These are phyloP conservation scores for Euphrasia confusa DNA, from an alignment of 257 asterid species.

Conservation along the genomic window DNA sequence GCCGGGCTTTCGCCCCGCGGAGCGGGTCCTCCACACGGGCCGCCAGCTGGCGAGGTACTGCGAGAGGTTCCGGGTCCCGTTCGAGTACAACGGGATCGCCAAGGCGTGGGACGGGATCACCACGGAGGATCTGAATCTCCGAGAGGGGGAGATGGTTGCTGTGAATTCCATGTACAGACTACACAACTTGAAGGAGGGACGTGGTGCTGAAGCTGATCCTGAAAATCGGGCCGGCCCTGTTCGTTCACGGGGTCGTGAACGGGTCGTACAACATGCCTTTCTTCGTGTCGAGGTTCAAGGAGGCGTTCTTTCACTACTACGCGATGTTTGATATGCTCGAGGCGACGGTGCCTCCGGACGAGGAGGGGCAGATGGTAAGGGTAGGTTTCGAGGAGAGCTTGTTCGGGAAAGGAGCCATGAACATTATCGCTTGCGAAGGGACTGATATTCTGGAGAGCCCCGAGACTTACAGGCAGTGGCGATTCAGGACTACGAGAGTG, in stretches of 20 bases:
- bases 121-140: constrained; percentile 34
- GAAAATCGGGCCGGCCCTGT: constrained; percentile 38
- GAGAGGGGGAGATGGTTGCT: constrained; percentile 31
- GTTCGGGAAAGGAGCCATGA: constrained; percentile 34
- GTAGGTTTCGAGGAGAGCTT: constrained; percentile 32
- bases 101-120: constrained; percentile 44
- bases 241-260: constrained; percentile 35
- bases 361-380: constrained; percentile 20
- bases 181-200: constrained; percentile 41
- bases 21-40: constrained; percentile 41
- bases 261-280: constrained; percentile 48
- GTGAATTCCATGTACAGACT: constrained; percentile 37
- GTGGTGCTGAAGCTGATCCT: constrained; percentile 33
- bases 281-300: constrained; percentile 43
- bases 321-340: constrained; percentile 46
- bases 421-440: constrained; percentile 47
- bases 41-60: constrained; percentile 40
- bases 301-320: constrained; percentile 40
- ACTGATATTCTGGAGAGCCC: constrained; percentile 48
- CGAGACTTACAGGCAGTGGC: constrained; percentile 56
- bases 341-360: constrained; percentile 29
- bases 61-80: constrained; percentile 41
- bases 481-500: constrained; percentile 30
- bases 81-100: constrained; percentile 43
- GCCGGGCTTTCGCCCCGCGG: constrained; percentile 50